Conservation (phyloP, 2,329 filamentous ascomycete genomes). For the Daldinia eschscholtzii region DNA sequence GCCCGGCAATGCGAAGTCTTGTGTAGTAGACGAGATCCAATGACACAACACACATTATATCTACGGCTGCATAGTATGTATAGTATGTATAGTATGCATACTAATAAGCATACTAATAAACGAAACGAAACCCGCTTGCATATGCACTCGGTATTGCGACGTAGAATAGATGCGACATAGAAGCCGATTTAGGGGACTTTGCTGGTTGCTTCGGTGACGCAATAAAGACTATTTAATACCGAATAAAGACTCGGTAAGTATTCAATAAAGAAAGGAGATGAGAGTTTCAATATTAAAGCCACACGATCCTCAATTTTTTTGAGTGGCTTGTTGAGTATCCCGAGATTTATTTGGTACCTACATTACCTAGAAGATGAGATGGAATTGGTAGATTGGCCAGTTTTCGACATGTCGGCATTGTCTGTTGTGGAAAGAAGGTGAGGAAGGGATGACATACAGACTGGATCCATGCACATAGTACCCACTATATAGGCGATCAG, state of each 20-base stretch:
- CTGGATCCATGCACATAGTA: not conserved
- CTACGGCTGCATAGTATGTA: not conserved
- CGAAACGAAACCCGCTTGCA: conserved; percentile 26
- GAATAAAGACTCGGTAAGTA: conserved; percentile 24
- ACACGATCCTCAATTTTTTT: not conserved
- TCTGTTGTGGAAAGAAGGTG: not conserved
- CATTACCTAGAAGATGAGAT: not conserved
- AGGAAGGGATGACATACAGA: not conserved
- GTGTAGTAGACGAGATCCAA: conserved; percentile 21
- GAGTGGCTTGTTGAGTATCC: not conserved
- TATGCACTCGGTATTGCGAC: conserved; percentile 27
- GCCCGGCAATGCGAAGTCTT: too few relatives aligned
- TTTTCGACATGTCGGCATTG: not conserved
- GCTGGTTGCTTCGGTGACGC: conserved; percentile 30
- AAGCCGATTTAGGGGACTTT: conserved; percentile 33
- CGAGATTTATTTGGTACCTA: conserved; percentile 1
- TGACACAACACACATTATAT: conserved; percentile 16
- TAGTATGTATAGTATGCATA: too few relatives aligned
- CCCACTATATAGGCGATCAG: not conserved
- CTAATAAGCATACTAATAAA: conserved; percentile 13
- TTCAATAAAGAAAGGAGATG: not conserved
- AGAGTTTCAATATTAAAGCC: not conserved
- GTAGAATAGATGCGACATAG: conserved; percentile 34
- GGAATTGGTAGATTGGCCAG: not conserved
- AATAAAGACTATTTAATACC: conserved; percentile 19